Evolutionary conservation across 1,284 basidiomycete species (phyloP), one percentile per base, ranked within the genome.

Genomic region (Leccinum proliferum): DNA sequence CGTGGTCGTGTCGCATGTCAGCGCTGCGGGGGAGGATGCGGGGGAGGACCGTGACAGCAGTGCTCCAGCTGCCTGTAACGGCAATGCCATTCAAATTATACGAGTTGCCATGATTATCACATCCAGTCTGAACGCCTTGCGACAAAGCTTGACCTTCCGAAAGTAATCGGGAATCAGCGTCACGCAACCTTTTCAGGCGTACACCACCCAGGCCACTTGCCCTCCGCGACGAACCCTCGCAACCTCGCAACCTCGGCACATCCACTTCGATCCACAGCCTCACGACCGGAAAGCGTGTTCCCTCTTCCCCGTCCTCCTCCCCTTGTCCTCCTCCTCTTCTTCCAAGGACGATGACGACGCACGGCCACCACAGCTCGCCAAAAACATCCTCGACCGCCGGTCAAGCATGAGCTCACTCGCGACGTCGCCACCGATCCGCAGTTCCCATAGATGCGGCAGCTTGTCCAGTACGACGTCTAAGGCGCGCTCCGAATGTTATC

Each of bases 391-490:
- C 10, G 66, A 64, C 60, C 69, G 58, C 12, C 69, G 62, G 59
- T 66, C 64, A 3, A 72, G 50, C 70, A 70, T 71, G 4, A 66
- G 66, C 53, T 72, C 69, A 21, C 66, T 72, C 57, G 69, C 69
- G 5, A 71, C 69, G 43, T 72, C 69, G 4, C 69, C 70, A 1
- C 69, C 15, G 35, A 70, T 67, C 50, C 60, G 57, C 1, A 72
- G 46, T 34, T 68, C 68, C 14, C 37, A 39, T 18, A 72, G 29
- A 14, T 61, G 56, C 3, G 55, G 53, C 69, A 70, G 69, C 60
- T 59, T 68, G 59, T 65, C 64, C 14, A 70, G 41, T 48, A 56
- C 57, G 18, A 34, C 35, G 10, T 72, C 69, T 53, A 71, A 9
- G 14, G 71, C 69, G 15, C 66, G 58, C 55, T 72, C 69, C 8